These are phyloP conservation scores for Colletotrichum gloeosporioides DNA, from an alignment of 2,329 filamentous ascomycete genomes.

Conservation along the genomic window DNA sequence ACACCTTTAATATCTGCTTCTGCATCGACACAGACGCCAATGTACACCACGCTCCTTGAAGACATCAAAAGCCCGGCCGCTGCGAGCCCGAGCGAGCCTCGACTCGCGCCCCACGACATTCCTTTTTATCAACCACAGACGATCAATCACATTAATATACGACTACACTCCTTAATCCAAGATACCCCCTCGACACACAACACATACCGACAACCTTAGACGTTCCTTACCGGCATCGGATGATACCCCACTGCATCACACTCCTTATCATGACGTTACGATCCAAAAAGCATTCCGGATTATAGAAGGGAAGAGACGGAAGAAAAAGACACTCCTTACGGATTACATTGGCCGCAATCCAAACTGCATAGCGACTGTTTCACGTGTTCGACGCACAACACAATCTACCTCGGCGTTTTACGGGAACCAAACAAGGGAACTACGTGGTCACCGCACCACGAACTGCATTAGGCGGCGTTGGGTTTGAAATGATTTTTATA, in stretches of 20 bases:
- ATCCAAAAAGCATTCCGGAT: slow-evolving; percentile 28
- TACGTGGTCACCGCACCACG: not conserved
- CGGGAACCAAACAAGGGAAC: slow-evolving; percentile 1
- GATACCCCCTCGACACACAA: slow-evolving; percentile 30
- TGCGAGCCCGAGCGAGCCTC: slow-evolving; percentile 28
- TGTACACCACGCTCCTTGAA: slow-evolving; percentile 38
- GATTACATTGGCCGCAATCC: slow-evolving; percentile 37
- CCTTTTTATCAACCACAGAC: slow-evolving; percentile 34
- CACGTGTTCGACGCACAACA: slow-evolving; percentile 23
- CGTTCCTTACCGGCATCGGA: slow-evolving; percentile 20
- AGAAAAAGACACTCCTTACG: slow-evolving; percentile 22
- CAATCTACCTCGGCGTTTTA: slow-evolving; percentile 5
- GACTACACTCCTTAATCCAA: slow-evolving; percentile 36
- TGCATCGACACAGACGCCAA: slow-evolving; percentile 36
- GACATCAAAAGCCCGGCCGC: slow-evolving; percentile 25
- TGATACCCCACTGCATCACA: slow-evolving; percentile 36
- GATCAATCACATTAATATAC: slow-evolving; percentile 4
- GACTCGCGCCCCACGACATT: slow-evolving; percentile 35
- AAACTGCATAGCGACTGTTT: slow-evolving; percentile 64
- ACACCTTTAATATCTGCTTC: slow-evolving; percentile 30
- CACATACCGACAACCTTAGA: slow-evolving; percentile 4
- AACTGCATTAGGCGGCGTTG: slow-evolving; percentile 22
- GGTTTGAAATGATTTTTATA: not conserved
- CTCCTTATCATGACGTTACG: slow-evolving; percentile 38
- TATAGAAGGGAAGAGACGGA: not conserved